Evolutionary conservation across 768 basidiomycete genomes (phyloP), one percentile per base, ranked within the genome.

Genomic region (Leccinum arenicola): DNA sequence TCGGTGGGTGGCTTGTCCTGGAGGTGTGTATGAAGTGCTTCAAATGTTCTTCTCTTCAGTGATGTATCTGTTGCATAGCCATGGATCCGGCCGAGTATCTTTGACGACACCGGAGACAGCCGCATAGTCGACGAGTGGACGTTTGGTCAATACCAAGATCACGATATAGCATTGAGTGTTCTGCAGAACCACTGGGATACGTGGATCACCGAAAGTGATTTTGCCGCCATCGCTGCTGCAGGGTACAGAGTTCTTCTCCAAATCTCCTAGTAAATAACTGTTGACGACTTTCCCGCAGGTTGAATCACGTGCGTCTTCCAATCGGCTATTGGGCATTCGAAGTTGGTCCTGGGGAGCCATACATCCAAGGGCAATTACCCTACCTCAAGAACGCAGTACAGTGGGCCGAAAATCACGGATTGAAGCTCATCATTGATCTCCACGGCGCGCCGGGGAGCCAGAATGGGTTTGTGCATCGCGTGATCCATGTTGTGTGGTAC

Each of bases 261-360:
- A 27, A 12, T 54, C 33, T 6, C 6, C n/a, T 55, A 29, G 45
- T 56, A 33, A 55, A 43, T 56, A 27, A 55, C 56, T 38, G 53
- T 61, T 59, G 40, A 43, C 50, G 61, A 25, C 54, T 55, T 52
- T 50, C 21, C 23, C 50, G 48, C 66, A 89, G 90, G 15, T 76
- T 93, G 55, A 93, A 92, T 68, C 90, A 92, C 71, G 87, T 93
- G 57, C 84, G 91, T 50, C 67, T 93, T 38, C 91, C 92, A 14
- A 90, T 95, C 48, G 94, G 93, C 12, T 96, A 91, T 72, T 95
- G 91, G 91, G 92, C 89, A 1, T 93, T 87, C 66, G 91, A 95
- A 58, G 84, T 93, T 36, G 80, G 82, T 21, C 77, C 79, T 12
- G 90, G 90, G 5, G 88, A 93, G 66, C 93, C 92, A 7, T 93